Evolutionary conservation across 345 rosid genomes (phyloP).

Genomic region (Rubroshorea leprosula): DNA sequence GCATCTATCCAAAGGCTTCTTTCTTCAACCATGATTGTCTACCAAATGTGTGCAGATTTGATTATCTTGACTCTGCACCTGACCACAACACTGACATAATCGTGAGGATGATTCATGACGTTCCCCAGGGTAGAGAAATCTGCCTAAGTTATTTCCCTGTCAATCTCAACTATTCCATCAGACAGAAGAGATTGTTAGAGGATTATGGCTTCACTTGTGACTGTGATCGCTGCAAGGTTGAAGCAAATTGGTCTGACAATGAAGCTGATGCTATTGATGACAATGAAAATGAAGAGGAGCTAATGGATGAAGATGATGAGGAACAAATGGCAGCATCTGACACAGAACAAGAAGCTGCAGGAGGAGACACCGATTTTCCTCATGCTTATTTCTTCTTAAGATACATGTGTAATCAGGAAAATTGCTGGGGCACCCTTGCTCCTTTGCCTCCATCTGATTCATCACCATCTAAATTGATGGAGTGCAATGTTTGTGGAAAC

Average conservation of each 20-base stretch:
- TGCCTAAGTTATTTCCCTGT: slow-evolving; percentile 93
- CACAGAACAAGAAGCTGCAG: slow-evolving; percentile 16
- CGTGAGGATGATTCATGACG: slow-evolving; percentile 80
- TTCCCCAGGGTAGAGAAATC: slow-evolving; percentile 75
- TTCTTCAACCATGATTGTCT: slow-evolving; percentile 89
- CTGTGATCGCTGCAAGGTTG: slow-evolving; percentile 88
- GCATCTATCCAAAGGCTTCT: slow-evolving; percentile 66
- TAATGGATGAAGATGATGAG: slow-evolving; percentile 36
- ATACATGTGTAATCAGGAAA: slow-evolving; percentile 60
- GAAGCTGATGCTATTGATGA: slow-evolving; percentile 39
- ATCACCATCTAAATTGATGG: slow-evolving; percentile 44
- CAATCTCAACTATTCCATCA: slow-evolving; percentile 43
- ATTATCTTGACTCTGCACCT: slow-evolving; percentile 50
- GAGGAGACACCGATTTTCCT: slow-evolving; percentile 44
- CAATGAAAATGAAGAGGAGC: slow-evolving; percentile 25
- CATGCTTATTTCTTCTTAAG: slow-evolving; percentile 79
- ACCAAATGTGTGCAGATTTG: slow-evolving; percentile 95
- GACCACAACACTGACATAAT: slow-evolving; percentile 53
- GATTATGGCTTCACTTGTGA: slow-evolving; percentile 77
- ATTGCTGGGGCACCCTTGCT: slow-evolving; percentile 78
- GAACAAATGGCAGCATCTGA: slow-evolving; percentile 32
- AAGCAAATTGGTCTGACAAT: slow-evolving; percentile 74
- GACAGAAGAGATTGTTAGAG: slow-evolving; percentile 59
- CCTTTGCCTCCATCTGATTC: slow-evolving; percentile 48
- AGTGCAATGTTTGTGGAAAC: slow-evolving; percentile 83